Conservation (phyloP, 805 yeast species). For the Schwanniomyces pseudopolymorphus region DNA sequence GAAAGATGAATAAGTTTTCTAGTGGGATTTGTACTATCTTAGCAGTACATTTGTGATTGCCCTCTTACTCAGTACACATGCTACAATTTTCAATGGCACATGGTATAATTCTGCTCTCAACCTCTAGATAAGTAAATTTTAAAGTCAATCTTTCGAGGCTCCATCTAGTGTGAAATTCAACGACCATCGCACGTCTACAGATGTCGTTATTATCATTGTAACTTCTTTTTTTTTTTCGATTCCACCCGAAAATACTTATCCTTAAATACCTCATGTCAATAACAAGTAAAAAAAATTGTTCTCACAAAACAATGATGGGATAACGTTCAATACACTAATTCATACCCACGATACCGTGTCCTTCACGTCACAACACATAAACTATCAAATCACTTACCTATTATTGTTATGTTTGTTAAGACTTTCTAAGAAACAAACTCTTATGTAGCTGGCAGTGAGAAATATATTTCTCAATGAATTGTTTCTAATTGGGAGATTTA, state of each 20-base stretch:
- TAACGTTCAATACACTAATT: not conserved
- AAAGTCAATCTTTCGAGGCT: too few relatives aligned
- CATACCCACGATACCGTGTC: not conserved
- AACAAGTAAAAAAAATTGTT: not conserved
- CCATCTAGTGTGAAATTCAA: too few relatives aligned
- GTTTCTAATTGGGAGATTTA: slow-evolving; percentile 1
- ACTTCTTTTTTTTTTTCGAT: too few relatives aligned
- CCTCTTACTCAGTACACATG: too few relatives aligned
- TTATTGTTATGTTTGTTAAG: not conserved
- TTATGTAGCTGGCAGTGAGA: not conserved
- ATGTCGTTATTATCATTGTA: too few relatives aligned
- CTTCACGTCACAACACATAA: not conserved
- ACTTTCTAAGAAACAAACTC: not conserved
- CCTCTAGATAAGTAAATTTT: too few relatives aligned
- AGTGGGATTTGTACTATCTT: too few relatives aligned
- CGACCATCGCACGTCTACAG: too few relatives aligned
- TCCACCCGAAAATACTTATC: not conserved
- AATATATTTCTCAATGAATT: not conserved
- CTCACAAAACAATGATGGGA: not conserved
- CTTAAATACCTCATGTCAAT: not conserved
- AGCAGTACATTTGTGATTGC: not conserved
- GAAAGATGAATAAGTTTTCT: not conserved
- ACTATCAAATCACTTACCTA: not conserved
- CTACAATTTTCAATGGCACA: too few relatives aligned
- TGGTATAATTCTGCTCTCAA: too few relatives aligned